These are phyloP conservation scores for Globisporangium nagaii DNA, from an alignment of 352 stramenopile genomes.

Conservation along the genomic window DNA sequence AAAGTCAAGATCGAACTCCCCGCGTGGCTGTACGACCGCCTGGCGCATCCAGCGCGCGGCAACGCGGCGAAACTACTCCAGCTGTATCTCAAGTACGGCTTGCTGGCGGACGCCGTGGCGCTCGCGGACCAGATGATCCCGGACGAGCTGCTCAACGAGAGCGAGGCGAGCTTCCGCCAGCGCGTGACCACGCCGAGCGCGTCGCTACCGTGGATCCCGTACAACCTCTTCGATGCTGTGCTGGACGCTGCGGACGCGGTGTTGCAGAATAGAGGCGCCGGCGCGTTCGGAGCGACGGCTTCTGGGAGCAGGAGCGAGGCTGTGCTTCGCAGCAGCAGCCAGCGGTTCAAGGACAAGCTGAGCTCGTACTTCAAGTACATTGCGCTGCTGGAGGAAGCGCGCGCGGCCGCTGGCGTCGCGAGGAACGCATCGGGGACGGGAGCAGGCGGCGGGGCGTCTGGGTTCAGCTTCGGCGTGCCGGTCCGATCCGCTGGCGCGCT, in stretches of 20 bases:
- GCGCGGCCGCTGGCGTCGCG: constrained; percentile 37
- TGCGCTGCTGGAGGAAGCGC: constrained; percentile 43
- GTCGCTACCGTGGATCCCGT: constrained; percentile 59
- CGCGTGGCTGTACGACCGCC: constrained; percentile 41
- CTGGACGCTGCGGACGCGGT: constrained; percentile 41
- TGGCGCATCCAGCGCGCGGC: constrained; percentile 28
- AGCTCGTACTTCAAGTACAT: constrained; percentile 49
- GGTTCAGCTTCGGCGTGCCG: constrained; percentile 10
- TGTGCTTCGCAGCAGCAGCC: constrained; percentile 23
- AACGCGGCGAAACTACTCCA: constrained; percentile 54
- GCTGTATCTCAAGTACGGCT: constrained; percentile 52
- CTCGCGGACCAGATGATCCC: constrained; percentile 44
- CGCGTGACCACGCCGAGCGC: constrained; percentile 18
- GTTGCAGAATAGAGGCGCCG: constrained; percentile 17
- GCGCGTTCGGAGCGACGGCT: neutral
- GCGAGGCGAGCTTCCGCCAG: constrained; percentile 31
- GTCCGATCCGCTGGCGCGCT: neutral
- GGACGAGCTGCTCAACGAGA: constrained; percentile 28
- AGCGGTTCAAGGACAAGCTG: constrained; percentile 36
- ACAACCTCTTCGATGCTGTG: constrained; percentile 59
- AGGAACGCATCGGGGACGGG: constrained; percentile 16
- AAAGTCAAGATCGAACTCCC: constrained; percentile 60
- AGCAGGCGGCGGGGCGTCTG: neutral
- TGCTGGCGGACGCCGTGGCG: constrained; percentile 56
- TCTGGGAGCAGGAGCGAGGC: neutral